Evolutionary conservation across 495 filamentous ascomycete genomes (phyloP), one percentile per base, ranked within the genome.

Genomic region (Aspergillus haitiensis): DNA sequence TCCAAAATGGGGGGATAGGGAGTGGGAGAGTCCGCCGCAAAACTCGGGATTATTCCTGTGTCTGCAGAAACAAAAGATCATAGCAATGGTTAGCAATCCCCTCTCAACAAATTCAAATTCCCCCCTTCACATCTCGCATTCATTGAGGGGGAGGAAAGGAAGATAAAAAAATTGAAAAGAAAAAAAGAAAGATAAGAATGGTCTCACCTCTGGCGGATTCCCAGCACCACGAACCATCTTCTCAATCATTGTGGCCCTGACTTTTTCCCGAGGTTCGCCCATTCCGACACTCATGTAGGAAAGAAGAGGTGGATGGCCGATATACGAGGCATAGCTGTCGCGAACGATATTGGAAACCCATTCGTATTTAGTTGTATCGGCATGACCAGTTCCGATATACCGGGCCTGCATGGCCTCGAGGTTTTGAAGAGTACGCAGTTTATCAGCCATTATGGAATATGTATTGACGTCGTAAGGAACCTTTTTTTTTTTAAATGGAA

Each of bases 331-430:
- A 68, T 86, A 90, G 37, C 84, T 88, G 73, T 96, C 92, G 65
- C 90, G 89, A 62, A 93, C 82, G 68, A 94, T 88, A 73, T 99
- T 99, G 34, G 87, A 88, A 51, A 86, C 84, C 92, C 93, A 99
- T 78, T 99, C 94, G 85, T 84, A 92, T 69, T 89, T 92, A 13
- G 94, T 97, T 8, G 95, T 98, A 77, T 99, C 94, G 52, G 94
- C 91, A 75, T 97, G 93, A n/a, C 95, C 95, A 10, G 93, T 98
- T 70, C 94, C 94, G 68, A 98, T 79, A 78, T 94, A 95, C 51
- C 92, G 92, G 65, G 91, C 84, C 75, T 98, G 94, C 10, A 98
- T 89, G 61, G 89, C 84, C 76, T 98, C 95, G 67, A 99, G 93
- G 69, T 98, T 94, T 75, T 98, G 95, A 58, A 93, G 88, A 12